Percentiles rank a stretch among this genome's conserved stretches.
Evolutionary conservation across 768 basidiomycete genomes (phyloP).

Genomic region (Trametopsis cervina): DNA sequence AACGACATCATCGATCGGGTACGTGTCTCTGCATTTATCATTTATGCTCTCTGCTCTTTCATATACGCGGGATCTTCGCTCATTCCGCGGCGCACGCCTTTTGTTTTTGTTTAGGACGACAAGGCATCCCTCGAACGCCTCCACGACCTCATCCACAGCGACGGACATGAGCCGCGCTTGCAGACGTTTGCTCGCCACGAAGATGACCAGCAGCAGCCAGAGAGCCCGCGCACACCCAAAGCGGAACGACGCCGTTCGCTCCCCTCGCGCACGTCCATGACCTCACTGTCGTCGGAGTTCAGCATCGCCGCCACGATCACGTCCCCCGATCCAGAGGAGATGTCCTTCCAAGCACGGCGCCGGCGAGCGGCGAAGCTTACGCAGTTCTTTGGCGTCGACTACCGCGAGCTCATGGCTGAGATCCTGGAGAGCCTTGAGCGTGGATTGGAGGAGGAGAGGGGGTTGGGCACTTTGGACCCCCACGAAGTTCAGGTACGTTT

Average conservation of each 20-base stretch:
- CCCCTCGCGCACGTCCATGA: conserved; percentile 54
- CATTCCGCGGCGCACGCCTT: neutral
- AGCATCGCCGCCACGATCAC: conserved; percentile 30
- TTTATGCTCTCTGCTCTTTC: too few relatives aligned
- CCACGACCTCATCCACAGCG: conserved; percentile 55
- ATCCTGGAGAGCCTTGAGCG: conserved; percentile 77
- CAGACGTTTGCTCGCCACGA: conserved; percentile 20
- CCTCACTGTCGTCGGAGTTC: conserved; percentile 51
- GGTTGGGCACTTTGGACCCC: conserved; percentile 52
- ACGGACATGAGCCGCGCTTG: conserved; percentile 17
- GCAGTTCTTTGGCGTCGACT: conserved; percentile 84
- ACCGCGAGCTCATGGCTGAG: conserved; percentile 69
- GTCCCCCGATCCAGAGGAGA: conserved; percentile 30
- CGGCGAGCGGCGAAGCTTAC: conserved; percentile 77
- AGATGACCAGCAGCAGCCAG: conserved; percentile 6
- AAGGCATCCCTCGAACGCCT: conserved; percentile 66
- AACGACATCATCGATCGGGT: conserved; percentile 76
- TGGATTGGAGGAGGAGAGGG: conserved; percentile 64
- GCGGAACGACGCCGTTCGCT: conserved; percentile 67
- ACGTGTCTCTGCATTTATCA: conserved; percentile 21
- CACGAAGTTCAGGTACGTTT: conserved; percentile 68
- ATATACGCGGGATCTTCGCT: conserved; percentile 2
- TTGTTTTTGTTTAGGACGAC: conserved; percentile 59
- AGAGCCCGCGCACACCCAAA: conserved; percentile 23
- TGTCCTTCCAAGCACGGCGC: conserved; percentile 64